Evolutionary conservation across 305 asterid genomes (phyloP).

Genomic region (Fraxinus velutina): DNA sequence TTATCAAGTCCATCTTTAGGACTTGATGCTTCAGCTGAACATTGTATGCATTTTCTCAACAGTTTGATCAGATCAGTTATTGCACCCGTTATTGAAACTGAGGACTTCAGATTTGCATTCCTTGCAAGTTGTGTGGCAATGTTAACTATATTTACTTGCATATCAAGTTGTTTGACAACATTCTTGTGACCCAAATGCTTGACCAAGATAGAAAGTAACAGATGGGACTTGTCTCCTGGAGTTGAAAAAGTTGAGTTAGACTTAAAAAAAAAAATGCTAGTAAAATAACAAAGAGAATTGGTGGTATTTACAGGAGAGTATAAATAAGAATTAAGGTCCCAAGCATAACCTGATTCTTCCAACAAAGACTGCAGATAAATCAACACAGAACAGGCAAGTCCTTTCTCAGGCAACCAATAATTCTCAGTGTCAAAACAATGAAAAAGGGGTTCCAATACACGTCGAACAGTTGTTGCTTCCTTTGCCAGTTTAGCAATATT

Average conservation of each 20-base stretch:
- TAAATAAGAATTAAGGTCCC: conserved; percentile 12
- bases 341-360: conserved; percentile 47
- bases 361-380: conserved; percentile 37
- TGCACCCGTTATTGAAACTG: conserved; percentile 37
- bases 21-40: conserved; percentile 34
- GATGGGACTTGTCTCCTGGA: conserved; percentile 49
- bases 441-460: conserved; percentile 52
- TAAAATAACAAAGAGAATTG: neutral
- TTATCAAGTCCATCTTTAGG: conserved; percentile 25
- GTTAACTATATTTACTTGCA: conserved; percentile 37
- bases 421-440: conserved; percentile 44
- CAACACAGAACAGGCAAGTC: conserved; percentile 42
- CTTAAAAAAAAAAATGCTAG: neutral
- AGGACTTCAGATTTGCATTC: conserved; percentile 37
- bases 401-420: conserved; percentile 44
- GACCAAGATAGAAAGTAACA: conserved; percentile 38
- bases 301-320: conserved; percentile 2
- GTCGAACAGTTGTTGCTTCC: conserved; percentile 49
- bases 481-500: conserved; percentile 47
- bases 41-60: conserved; percentile 37
- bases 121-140: conserved; percentile 33
- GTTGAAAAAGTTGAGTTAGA: conserved; percentile 3
- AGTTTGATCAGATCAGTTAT: conserved; percentile 44
- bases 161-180: conserved; percentile 35
- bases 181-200: conserved; percentile 53